Conservation (phyloP, 805 yeast species). For the Candida ortonii region DNA sequence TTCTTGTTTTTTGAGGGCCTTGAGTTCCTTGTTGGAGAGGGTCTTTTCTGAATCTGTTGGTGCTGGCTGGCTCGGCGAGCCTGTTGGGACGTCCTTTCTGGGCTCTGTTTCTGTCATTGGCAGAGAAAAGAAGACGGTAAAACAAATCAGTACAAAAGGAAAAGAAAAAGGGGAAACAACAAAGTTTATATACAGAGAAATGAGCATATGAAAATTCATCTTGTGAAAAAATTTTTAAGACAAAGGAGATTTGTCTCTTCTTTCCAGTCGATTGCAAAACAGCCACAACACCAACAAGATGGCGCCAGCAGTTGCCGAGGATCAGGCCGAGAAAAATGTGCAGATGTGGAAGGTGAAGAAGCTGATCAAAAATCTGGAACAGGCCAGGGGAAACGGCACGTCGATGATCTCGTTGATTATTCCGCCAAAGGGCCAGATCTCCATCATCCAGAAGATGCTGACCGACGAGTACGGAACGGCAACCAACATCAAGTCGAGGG, state of each 20-base stretch:
- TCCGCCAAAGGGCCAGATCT: slow-evolving; percentile 93
- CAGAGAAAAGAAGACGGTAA: not conserved
- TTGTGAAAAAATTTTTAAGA: slow-evolving; percentile 5
- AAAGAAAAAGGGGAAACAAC: not conserved
- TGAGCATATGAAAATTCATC: no score
- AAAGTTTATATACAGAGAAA: no score
- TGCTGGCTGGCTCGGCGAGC: not conserved
- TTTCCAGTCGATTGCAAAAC: slow-evolving; percentile 1
- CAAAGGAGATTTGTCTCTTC: not conserved
- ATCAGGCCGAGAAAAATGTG: slow-evolving; percentile 93
- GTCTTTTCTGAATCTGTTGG: slow-evolving; percentile 5
- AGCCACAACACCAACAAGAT: slow-evolving; percentile 20
- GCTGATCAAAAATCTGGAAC: slow-evolving; percentile 80
- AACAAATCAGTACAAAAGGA: not conserved
- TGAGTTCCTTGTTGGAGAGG: slow-evolving; percentile 74
- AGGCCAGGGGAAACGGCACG: slow-evolving; percentile 97
- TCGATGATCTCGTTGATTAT: slow-evolving; percentile 96
- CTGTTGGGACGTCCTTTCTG: no score
- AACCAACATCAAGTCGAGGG: slow-evolving; percentile 95
- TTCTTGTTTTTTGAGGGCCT: slow-evolving; percentile 82
- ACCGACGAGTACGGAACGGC: slow-evolving; percentile 99
- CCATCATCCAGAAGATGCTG: slow-evolving; percentile 83
- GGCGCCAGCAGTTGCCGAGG: slow-evolving; percentile 44
- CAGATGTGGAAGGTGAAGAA: slow-evolving; percentile 99
- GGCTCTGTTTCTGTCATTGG: slow-evolving; percentile 2